These are phyloP conservation scores for Cercospora beticola DNA, from an alignment of 2,329 filamentous ascomycete species.

Conservation along the genomic window DNA sequence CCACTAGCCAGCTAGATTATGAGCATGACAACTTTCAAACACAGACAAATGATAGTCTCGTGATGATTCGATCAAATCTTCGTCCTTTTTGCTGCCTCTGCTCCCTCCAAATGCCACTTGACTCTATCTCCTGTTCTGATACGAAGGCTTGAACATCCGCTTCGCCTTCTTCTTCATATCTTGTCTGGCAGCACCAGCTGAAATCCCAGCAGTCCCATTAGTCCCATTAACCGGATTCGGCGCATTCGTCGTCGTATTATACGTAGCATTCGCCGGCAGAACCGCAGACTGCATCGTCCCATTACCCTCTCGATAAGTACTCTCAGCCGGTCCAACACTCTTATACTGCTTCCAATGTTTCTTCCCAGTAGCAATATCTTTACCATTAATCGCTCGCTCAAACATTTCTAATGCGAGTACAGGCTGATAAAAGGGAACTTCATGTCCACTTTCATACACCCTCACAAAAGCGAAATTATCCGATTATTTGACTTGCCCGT, in stretches of 20 bases:
- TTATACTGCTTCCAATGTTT: constrained; percentile 21
- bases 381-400: constrained; percentile 48
- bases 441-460: constrained; percentile 52
- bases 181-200: neutral
- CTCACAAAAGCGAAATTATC: constrained; percentile 53
- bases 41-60: neutral
- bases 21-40: constrained; percentile 16
- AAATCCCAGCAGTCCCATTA: constrained; percentile 1
- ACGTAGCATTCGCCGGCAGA: constrained; percentile 46
- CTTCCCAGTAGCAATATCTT: constrained; percentile 54
- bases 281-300: constrained; percentile 48
- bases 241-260: constrained; percentile 35
- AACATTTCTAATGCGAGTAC: constrained; percentile 51
- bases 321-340: constrained; percentile 30
- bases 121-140: neutral
- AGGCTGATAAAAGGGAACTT: constrained; percentile 57
- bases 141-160: constrained; percentile 17
- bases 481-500: constrained; percentile 55
- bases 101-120: neutral
- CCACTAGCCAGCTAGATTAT: constrained; percentile 14
- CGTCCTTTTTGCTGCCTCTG: neutral
- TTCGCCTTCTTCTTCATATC: constrained; percentile 1
- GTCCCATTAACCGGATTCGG: constrained; percentile 18
- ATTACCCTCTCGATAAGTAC: constrained; percentile 44
- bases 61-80: neutral